Evolutionary conservation across 139 green algal species (phyloP).

Genomic region (Chara braunii): DNA sequence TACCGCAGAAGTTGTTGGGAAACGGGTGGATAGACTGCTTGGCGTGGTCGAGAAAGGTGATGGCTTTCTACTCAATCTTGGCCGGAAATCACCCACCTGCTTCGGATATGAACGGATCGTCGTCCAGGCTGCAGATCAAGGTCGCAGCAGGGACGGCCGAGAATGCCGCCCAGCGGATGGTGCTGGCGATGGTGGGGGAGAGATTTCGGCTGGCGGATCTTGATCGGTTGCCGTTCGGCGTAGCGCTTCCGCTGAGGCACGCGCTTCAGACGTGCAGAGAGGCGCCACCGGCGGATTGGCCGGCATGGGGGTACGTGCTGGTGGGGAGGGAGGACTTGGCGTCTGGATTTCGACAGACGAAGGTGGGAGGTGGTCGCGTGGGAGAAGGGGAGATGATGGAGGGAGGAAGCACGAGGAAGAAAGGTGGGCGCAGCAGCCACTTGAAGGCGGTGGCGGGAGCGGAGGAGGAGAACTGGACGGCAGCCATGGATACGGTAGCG

Average conservation of each 20-base stretch:
- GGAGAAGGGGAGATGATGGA: neutral
- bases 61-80: neutral
- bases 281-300: conserved; percentile 63
- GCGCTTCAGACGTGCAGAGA: conserved; percentile 57
- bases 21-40: no score
- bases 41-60: no score
- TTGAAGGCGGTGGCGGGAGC: no score
- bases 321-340: conserved; percentile 78
- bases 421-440: no score
- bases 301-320: conserved; percentile 67
- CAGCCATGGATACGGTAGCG: no score
- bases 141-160: neutral
- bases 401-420: neutral
- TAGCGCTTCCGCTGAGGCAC: conserved; percentile 66
- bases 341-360: conserved; percentile 47
- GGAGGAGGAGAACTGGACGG: no score
- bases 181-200: conserved; percentile 28
- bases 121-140: neutral
- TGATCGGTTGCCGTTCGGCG: conserved; percentile 58
- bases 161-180: conserved; percentile 1
- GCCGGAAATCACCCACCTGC: neutral
- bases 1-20: no score
- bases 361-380: neutral
- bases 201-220: conserved; percentile 57
- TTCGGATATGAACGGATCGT: neutral